Conservation (phyloP, 805 yeast species). For the Candida peoriensis region DNA sequence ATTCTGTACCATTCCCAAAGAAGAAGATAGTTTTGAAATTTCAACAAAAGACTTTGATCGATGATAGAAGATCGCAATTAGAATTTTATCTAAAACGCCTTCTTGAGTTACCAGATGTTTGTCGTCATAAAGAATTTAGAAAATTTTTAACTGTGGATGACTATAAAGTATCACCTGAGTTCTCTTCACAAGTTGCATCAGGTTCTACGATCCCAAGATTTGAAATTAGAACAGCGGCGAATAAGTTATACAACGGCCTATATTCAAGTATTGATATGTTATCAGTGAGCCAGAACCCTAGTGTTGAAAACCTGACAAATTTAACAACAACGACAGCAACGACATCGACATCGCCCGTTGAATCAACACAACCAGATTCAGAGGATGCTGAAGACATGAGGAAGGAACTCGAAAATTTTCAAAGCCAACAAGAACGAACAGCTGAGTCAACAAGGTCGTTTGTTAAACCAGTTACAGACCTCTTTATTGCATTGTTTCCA, state of each 20-base stretch:
- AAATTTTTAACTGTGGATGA: slow-evolving; percentile 55
- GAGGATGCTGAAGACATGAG: slow-evolving; percentile 43
- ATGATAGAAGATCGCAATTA: slow-evolving; percentile 54
- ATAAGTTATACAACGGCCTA: slow-evolving; percentile 16
- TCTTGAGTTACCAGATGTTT: slow-evolving; percentile 59
- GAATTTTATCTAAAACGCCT: slow-evolving; percentile 58
- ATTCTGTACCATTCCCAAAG: slow-evolving; percentile 49
- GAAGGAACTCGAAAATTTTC: slow-evolving; percentile 44
- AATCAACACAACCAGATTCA: not conserved
- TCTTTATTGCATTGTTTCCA: slow-evolving; percentile 66
- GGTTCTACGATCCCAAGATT: slow-evolving; percentile 5
- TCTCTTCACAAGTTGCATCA: slow-evolving; percentile 1
- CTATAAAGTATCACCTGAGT: slow-evolving; percentile 7
- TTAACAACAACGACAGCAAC: no score
- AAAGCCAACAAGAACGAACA: slow-evolving; percentile 8
- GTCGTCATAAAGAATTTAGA: slow-evolving; percentile 68
- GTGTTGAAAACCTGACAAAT: slow-evolving; percentile 9
- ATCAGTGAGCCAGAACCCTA: slow-evolving; percentile 6
- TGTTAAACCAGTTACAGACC: slow-evolving; percentile 77
- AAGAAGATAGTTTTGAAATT: slow-evolving; percentile 65
- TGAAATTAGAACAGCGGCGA: slow-evolving; percentile 18
- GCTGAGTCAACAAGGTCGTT: slow-evolving; percentile 41
- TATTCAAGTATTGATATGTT: slow-evolving; percentile 14
- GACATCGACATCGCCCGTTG: not conserved
- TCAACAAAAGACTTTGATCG: slow-evolving; percentile 58